These are phyloP conservation scores for Claviceps spartinae DNA, from an alignment of 2,329 filamentous ascomycete genomes.

Conservation along the genomic window DNA sequence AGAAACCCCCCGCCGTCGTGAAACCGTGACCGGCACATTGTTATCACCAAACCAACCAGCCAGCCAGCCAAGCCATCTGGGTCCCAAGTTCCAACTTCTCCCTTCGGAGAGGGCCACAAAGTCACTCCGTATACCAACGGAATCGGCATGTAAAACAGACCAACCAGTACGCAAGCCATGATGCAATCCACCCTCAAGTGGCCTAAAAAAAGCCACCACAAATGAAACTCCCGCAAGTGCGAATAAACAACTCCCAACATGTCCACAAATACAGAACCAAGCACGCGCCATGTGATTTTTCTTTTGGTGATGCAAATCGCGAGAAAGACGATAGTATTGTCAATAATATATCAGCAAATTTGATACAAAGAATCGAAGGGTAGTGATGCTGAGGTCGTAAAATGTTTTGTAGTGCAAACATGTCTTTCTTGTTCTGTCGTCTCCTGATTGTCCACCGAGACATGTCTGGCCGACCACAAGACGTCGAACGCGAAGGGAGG, in stretches of 20 bases:
- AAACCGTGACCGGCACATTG: constrained; percentile 20
- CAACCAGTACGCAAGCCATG: too few relatives aligned
- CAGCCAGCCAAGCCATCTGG: too few relatives aligned
- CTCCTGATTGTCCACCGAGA: constrained; percentile 18
- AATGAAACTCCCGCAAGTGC: not conserved
- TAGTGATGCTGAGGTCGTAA: constrained; percentile 24
- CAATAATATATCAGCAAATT: constrained; percentile 21
- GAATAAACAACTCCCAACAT: not conserved
- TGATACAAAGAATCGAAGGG: constrained; percentile 31
- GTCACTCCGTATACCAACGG: too few relatives aligned
- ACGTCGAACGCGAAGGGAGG: too few relatives aligned
- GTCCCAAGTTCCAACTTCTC: too few relatives aligned
- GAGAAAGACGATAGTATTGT: constrained; percentile 8
- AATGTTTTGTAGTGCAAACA: constrained; percentile 19
- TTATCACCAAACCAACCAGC: constrained; percentile 9
- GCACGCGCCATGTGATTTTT: constrained; percentile 13
- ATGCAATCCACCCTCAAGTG: too few relatives aligned
- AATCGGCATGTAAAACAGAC: too few relatives aligned
- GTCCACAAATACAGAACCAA: constrained; percentile 9
- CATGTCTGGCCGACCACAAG: constrained; percentile 13
- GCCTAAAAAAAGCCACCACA: not conserved
- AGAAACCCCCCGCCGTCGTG: constrained; percentile 6
- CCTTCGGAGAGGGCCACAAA: too few relatives aligned
- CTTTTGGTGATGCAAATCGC: constrained; percentile 12
- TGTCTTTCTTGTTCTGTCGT: constrained; percentile 22